Percentiles rank a stretch among this genome's conserved stretches.
Evolutionary conservation across 2,329 filamentous ascomycete genomes (phyloP).

Genomic region (Ophioceras dolichostomum): DNA sequence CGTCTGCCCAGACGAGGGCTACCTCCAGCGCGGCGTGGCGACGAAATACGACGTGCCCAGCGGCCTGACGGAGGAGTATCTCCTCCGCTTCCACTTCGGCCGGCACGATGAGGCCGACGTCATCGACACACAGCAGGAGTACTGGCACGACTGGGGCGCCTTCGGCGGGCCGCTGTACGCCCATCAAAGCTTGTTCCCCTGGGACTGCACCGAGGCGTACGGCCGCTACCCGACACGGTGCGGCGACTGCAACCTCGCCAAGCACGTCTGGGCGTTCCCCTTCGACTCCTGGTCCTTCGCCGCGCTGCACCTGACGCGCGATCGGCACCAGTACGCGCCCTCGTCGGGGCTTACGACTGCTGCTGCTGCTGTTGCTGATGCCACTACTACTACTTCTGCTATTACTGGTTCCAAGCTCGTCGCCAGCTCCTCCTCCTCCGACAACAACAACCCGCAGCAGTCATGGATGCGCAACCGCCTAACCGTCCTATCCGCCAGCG

Average conservation of each 20-base stretch:
- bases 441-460: no score
- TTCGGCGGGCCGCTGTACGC: constrained; percentile 24
- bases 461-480: not conserved
- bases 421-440: no score
- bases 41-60: no score
- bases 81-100: constrained; percentile 24
- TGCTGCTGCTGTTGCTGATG: no score
- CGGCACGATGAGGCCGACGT: constrained; percentile 27
- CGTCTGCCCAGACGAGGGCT: not conserved
- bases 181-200: constrained; percentile 29
- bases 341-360: not conserved
- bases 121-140: constrained; percentile 28
- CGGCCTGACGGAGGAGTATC: constrained; percentile 29
- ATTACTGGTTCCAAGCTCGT: no score
- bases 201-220: constrained; percentile 31
- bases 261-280: constrained; percentile 30
- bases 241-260: constrained; percentile 26
- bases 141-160: constrained; percentile 32
- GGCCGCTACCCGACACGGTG: constrained; percentile 20
- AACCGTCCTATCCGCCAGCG: not conserved
- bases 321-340: constrained; percentile 19
- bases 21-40: no score
- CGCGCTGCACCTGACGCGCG: constrained; percentile 23
- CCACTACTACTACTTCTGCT: no score
- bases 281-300: constrained; percentile 30